A percentile compares a stretch with the other conserved stretches of the same genome.
phyloP scores from a whole-genome alignment of 495 filamentous ascomycete genomes.

The Aspergillus funiculosus region DNA sequence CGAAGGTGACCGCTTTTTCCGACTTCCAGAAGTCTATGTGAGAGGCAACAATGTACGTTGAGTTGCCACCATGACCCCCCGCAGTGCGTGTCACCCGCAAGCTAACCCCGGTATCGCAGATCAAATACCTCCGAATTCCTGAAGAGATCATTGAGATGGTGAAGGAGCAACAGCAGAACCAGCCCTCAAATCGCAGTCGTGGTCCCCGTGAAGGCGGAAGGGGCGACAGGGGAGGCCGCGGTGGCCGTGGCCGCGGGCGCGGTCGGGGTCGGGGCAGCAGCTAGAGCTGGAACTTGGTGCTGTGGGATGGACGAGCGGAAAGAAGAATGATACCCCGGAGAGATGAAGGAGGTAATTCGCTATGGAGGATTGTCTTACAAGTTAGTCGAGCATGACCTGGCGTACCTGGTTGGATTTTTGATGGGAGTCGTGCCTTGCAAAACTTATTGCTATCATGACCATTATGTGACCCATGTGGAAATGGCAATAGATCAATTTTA shows the following conservation, averaged over 20 bases:
- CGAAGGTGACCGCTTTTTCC: slow-evolving; percentile 89
- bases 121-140: slow-evolving; percentile 94
- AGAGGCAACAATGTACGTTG: slow-evolving; percentile 85
- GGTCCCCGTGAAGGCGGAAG: slow-evolving; percentile 57
- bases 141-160: slow-evolving; percentile 93
- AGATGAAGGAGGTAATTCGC: slow-evolving; percentile 25
- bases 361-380: slow-evolving; percentile 28
- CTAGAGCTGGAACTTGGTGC: slow-evolving; percentile 13
- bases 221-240: slow-evolving; percentile 42
- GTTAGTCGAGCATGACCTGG: slow-evolving; percentile 43
- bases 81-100: background rate
- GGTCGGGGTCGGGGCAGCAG: slow-evolving; percentile 37
- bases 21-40: slow-evolving; percentile 89
- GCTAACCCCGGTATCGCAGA: slow-evolving; percentile 46
- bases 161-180: slow-evolving; percentile 74
- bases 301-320: slow-evolving; percentile 16
- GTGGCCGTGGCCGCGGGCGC: slow-evolving; percentile 50
- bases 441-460: slow-evolving; percentile 17
- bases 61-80: background rate
- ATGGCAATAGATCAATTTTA: slow-evolving; percentile 7
- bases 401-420: slow-evolving; percentile 42
- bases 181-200: slow-evolving; percentile 62
- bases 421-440: slow-evolving; percentile 32
- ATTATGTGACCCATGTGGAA: slow-evolving; percentile 4
- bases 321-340: slow-evolving; percentile 41